phyloP scores from a whole-genome alignment of 148 eudicot genomes.

The Heliamphora exappendiculata region DNA sequence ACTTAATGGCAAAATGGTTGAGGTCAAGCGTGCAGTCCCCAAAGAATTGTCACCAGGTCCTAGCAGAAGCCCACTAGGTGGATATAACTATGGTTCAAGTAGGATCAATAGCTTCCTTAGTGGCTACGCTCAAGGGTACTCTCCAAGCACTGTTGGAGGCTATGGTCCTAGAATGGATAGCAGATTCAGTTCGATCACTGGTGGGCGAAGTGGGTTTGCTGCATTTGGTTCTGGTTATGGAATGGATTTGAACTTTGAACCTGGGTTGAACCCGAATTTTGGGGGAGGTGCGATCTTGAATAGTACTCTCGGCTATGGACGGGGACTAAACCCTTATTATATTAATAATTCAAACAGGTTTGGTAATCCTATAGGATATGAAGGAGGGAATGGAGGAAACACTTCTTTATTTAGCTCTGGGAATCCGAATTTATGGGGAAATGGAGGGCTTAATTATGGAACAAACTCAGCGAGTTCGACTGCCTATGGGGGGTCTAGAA shows the following conservation, averaged over 20 bases:
- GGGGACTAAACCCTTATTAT: constrained; percentile 26
- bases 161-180: constrained; percentile 63
- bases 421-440: constrained; percentile 27
- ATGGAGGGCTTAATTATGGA: constrained; percentile 18
- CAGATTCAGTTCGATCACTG: constrained; percentile 40
- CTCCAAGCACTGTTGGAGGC: constrained; percentile 48
- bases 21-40: constrained; percentile 33
- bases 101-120: constrained; percentile 21
- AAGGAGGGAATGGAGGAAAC: constrained; percentile 23
- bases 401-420: constrained; percentile 23
- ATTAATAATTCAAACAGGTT: constrained; percentile 31
- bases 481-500: constrained; percentile 13
- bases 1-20: constrained; percentile 36
- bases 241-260: constrained; percentile 47
- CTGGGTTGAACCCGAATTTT: constrained; percentile 33
- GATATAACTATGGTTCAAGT: constrained; percentile 19
- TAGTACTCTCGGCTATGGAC: constrained; percentile 25
- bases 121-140: constrained; percentile 42
- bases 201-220: constrained; percentile 40
- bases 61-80: constrained; percentile 22
- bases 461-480: constrained; percentile 9
- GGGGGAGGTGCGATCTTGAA: constrained; percentile 31
- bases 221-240: constrained; percentile 44
- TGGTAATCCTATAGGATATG: constrained; percentile 18
- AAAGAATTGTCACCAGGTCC: constrained; percentile 31